Percentiles rank a stretch among this genome's conserved stretches.
Evolutionary conservation across 2,329 filamentous ascomycete species (phyloP).

Genomic region (Penicillium sclerotiorum): DNA sequence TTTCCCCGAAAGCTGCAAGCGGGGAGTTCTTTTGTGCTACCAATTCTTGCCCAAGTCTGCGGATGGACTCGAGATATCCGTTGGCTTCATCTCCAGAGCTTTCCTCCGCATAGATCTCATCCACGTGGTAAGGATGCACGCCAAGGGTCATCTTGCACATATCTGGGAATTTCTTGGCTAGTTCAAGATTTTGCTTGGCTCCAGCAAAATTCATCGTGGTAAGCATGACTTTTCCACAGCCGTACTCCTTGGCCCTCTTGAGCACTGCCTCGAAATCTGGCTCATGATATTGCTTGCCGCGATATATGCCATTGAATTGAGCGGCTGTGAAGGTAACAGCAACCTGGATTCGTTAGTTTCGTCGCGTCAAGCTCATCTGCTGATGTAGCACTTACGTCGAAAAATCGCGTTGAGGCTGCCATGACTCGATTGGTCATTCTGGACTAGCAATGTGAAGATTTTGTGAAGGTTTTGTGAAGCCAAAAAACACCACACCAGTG

Average conservation of each 20-base stretch:
- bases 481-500: too few relatives aligned
- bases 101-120: constrained; percentile 40
- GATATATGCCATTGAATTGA: constrained; percentile 55
- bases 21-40: constrained; percentile 30
- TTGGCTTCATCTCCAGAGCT: constrained; percentile 1
- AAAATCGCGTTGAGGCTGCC: background rate
- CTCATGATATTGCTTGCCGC: constrained; percentile 52
- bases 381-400: background rate
- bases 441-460: too few relatives aligned
- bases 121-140: constrained; percentile 55
- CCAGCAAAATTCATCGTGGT: constrained; percentile 46
- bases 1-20: constrained; percentile 42
- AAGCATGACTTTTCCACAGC: constrained; percentile 27
- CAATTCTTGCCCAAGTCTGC: constrained; percentile 1
- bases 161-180: constrained; percentile 16
- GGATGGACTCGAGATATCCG: constrained; percentile 10
- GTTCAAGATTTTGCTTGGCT: constrained; percentile 42
- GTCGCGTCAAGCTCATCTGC: background rate
- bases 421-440: too few relatives aligned
- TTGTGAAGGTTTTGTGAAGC: too few relatives aligned
- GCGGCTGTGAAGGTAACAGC: constrained; percentile 34
- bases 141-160: constrained; percentile 54
- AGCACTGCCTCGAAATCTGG: constrained; percentile 45
- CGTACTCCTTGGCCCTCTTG: constrained; percentile 20
- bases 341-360: constrained; percentile 17